Evolutionary conservation across 805 yeast species (phyloP).

Genomic region (Lipomyces oligophaga): DNA sequence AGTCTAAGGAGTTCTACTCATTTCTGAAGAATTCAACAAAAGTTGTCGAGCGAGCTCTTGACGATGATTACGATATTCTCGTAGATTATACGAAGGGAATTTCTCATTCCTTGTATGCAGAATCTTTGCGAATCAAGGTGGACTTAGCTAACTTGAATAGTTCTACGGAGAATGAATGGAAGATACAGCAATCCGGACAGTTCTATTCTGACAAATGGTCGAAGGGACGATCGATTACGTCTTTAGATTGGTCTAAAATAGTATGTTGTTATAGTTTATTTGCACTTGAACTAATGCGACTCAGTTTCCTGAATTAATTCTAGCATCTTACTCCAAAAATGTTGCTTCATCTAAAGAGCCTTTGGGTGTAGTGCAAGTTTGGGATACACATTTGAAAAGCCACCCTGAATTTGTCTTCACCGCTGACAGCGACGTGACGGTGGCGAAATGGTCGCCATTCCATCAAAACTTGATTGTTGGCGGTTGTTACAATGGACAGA

Average conservation of each 20-base stretch:
- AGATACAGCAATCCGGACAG: constrained; percentile 26
- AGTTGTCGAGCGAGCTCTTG: constrained; percentile 36
- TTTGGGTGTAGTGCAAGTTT: constrained; percentile 38
- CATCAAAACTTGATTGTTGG: constrained; percentile 44
- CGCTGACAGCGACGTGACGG: constrained; percentile 39
- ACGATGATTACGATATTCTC: constrained; percentile 35
- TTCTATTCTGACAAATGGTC: constrained; percentile 28
- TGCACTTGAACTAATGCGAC: neutral
- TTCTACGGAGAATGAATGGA: constrained; percentile 17
- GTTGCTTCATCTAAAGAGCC: constrained; percentile 28
- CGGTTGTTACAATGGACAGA: constrained; percentile 48
- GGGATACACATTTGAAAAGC: constrained; percentile 37
- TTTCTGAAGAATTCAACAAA: constrained; percentile 29
- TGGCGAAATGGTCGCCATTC: constrained; percentile 43
- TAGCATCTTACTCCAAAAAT: constrained; percentile 35
- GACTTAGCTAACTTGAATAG: neutral
- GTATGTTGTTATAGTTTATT: constrained; percentile 1
- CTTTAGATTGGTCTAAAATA: constrained; percentile 39
- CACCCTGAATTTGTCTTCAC: constrained; percentile 45
- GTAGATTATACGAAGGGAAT: constrained; percentile 32
- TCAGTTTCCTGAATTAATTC: constrained; percentile 37
- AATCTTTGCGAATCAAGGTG: too few species aligned
- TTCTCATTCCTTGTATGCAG: constrained; percentile 5
- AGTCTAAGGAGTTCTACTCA: constrained; percentile 1
- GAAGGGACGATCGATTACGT: constrained; percentile 34